Conservation (phyloP, 164 flowering plant genomes). For the Annona cherimola region DNA sequence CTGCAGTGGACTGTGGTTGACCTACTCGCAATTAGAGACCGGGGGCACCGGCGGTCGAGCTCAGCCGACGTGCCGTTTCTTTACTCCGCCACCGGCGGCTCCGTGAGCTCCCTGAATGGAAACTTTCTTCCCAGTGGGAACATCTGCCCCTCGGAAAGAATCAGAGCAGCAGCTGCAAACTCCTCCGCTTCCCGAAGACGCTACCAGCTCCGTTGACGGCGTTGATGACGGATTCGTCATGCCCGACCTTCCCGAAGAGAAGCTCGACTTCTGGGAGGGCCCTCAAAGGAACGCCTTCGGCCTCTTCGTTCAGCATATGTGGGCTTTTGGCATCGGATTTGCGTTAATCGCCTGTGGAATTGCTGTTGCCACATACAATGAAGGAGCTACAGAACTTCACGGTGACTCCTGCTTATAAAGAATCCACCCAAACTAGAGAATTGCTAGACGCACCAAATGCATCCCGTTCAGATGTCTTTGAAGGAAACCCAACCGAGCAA, state of each 20-base stretch:
- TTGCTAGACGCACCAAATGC: slow-evolving; percentile 73
- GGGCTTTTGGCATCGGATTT: slow-evolving; percentile 88
- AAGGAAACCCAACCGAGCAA: slow-evolving; percentile 87
- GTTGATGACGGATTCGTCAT: slow-evolving; percentile 45
- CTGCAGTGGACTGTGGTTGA: no score
- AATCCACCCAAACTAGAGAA: slow-evolving; percentile 66
- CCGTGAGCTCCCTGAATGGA: no score
- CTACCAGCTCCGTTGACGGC: slow-evolving; percentile 1
- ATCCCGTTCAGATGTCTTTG: slow-evolving; percentile 74
- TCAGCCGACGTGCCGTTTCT: no score
- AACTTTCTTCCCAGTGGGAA: no score
- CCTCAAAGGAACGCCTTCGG: slow-evolving; percentile 77
- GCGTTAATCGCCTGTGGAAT: slow-evolving; percentile 77
- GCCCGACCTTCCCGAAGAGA: slow-evolving; percentile 65
- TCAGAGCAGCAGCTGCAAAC: slow-evolving; percentile 15
- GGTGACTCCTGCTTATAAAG: slow-evolving; percentile 78
- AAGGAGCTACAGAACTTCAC: slow-evolving; percentile 95
- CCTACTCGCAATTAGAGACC: no score
- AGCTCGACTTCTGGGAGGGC: slow-evolving; percentile 84
- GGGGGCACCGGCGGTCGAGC: no score
- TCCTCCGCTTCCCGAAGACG: slow-evolving; percentile 8
- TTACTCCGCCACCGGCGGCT: no score
- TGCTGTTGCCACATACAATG: slow-evolving; percentile 84
- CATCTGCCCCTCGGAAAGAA: slow-evolving; percentile 33
- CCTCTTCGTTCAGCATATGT: slow-evolving; percentile 72